Evolutionary conservation across 352 stramenopile genomes (phyloP), one percentile per base, ranked within the genome.

Genomic region (Phytopythium kandeliae): DNA sequence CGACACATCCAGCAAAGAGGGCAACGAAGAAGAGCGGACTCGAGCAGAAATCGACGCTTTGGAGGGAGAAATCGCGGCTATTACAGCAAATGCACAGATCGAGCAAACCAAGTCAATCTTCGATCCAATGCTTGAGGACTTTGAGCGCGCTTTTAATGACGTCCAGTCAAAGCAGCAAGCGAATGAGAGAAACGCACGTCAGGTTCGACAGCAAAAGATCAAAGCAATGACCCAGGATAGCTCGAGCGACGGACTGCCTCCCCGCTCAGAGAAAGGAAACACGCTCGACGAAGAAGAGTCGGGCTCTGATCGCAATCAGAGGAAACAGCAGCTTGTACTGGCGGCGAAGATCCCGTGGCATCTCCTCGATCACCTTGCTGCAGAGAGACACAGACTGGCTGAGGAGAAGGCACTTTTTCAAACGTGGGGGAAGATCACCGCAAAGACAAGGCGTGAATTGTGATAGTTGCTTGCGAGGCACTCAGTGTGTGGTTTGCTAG

Each of bases 261-360:
- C 36, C 4, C 19, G 12, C 0, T 25, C 17, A 0, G 35, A 47
- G 15, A 15, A 5, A 3, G 26, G 35, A 5, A 25, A 38, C n/a
- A 40, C 6, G 1, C 38, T 30, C 3, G 16, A 1, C 2, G 17
- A 24, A 35, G 5, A 22, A 54, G 40, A 51, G 28, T 9, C 9
- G 19, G 15, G 11, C 37, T 8, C 5, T 17, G 55, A 71, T 48
- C 54, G 56, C 19, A 58, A 69, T 26, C 65, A 78, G 33, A 65
- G 51, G 38, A 74, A 67, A 36, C 60, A 55, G 17, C 50, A 66
- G 26, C 40, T 69, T 3, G 34, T 72, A 2, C 54, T 77, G 50
- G 66, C 65, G 30, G 77, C 74, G 10, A 74, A 79, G 47, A 71
- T 90, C 25, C 79, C 81, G 25, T 90, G 81, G 78, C 60, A 84